phyloP scores from a whole-genome alignment of 768 basidiomycete genomes.

The Suillus lakei region DNA sequence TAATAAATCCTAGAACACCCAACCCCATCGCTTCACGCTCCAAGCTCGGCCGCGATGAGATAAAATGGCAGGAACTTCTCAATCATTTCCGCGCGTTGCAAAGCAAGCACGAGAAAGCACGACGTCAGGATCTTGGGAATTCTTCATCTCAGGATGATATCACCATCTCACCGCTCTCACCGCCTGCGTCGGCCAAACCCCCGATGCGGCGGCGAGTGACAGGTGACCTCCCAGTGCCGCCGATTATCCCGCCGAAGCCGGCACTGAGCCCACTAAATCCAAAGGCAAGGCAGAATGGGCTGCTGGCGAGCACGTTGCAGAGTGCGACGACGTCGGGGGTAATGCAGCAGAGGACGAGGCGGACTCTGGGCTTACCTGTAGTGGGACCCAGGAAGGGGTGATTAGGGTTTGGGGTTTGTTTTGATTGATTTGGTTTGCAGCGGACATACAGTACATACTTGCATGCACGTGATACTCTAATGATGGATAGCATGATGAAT shows the following conservation, averaged over 20 bases:
- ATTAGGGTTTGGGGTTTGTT: not conserved
- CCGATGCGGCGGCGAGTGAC: conserved; percentile 67
- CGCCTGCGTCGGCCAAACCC: conserved; percentile 38
- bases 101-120: conserved; percentile 88
- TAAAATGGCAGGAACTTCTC: conserved; percentile 96
- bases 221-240: conserved; percentile 45
- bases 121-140: conserved; percentile 73
- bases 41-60: conserved; percentile 83
- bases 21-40: conserved; percentile 60
- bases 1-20: conserved; percentile 37
- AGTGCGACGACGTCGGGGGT: conserved; percentile 28
- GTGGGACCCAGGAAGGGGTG: conserved; percentile 34
- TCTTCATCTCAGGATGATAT: conserved; percentile 2
- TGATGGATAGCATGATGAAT: not conserved
- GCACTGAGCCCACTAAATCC: conserved; percentile 79
- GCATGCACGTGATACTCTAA: conserved; percentile 5
- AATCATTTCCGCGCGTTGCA: conserved; percentile 92
- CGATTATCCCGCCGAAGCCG: conserved; percentile 39
- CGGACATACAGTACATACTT: conserved; percentile 5
- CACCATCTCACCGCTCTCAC: not conserved
- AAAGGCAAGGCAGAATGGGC: conserved; percentile 55
- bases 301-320: conserved; percentile 42
- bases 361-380: conserved; percentile 46
- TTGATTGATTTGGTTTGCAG: not conserved
- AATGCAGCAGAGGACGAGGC: conserved; percentile 44